Percentiles rank a stretch among this genome's conserved stretches.
Evolutionary conservation across 495 filamentous ascomycete genomes (phyloP).

Genomic region (Diplogelasinospora grovesii): DNA sequence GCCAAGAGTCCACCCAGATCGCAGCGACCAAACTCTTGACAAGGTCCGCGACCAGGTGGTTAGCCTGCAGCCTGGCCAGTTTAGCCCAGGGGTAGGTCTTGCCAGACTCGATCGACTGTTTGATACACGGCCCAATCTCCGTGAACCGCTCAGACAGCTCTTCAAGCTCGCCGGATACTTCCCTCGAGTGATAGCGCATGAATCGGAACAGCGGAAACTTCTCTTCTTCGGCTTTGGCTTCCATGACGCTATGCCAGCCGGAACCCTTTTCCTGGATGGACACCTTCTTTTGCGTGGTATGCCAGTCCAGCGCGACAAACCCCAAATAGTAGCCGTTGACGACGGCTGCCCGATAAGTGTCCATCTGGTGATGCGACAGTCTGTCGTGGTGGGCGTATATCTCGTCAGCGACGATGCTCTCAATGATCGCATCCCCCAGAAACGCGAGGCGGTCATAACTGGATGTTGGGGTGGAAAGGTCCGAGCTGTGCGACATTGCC

Average conservation of each 20-base stretch:
- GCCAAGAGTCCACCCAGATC: conserved; percentile 63
- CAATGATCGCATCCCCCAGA: conserved; percentile 67
- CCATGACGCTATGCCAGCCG: conserved; percentile 1
- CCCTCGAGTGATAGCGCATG: conserved; percentile 40
- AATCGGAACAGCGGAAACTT: conserved; percentile 48
- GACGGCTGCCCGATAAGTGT: conserved; percentile 55
- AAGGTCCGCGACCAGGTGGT: conserved; percentile 70
- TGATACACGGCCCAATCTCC: conserved; percentile 37
- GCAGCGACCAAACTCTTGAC: conserved; percentile 67
- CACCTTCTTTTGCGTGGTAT: conserved; percentile 16
- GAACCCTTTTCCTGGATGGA: conserved; percentile 5
- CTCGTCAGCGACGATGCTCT: conserved; percentile 53
- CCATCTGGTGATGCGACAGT: conserved; percentile 56
- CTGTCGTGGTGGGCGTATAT: conserved; percentile 13
- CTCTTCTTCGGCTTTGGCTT: no score
- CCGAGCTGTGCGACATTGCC: conserved; percentile 67
- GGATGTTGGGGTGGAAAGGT: conserved; percentile 37
- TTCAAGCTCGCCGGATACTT: conserved; percentile 31
- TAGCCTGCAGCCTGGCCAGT: conserved; percentile 48
- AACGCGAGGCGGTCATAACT: conserved; percentile 69
- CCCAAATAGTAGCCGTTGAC: conserved; percentile 67
- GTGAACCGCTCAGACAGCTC: conserved; percentile 34
- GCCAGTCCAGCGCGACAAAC: conserved; percentile 53
- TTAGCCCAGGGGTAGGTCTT: conserved; percentile 56
- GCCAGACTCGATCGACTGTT: conserved; percentile 33